Evolutionary conservation across 1,284 basidiomycete genomes (phyloP).

Genomic region (Apiotrichum porosum): DNA sequence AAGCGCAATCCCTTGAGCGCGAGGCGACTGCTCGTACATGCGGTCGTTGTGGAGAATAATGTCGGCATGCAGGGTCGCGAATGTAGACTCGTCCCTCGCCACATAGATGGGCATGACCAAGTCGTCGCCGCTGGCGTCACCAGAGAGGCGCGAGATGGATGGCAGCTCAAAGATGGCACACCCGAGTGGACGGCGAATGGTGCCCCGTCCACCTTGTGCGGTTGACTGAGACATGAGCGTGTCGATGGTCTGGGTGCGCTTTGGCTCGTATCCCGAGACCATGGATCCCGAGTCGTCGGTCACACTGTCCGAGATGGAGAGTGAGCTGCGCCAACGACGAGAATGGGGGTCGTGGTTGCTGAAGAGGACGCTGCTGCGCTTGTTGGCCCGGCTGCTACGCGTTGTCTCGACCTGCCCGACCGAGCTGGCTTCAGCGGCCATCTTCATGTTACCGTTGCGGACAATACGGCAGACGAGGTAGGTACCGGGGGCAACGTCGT

Average conservation of each 20-base stretch:
- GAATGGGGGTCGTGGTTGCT: not conserved
- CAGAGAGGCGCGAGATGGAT: slow-evolving; percentile 58
- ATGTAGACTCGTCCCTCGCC: slow-evolving; percentile 75
- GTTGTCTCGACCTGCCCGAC: slow-evolving; percentile 31
- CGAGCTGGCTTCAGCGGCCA: slow-evolving; percentile 58
- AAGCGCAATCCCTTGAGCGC: slow-evolving; percentile 80
- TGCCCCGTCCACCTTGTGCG: slow-evolving; percentile 19
- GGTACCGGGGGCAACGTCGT: slow-evolving; percentile 77
- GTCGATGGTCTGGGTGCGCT: slow-evolving; percentile 28
- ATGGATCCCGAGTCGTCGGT: slow-evolving; percentile 45
- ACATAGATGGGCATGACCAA: slow-evolving; percentile 84
- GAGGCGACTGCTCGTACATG: slow-evolving; percentile 77
- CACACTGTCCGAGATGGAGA: slow-evolving; percentile 25
- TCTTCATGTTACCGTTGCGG: slow-evolving; percentile 78
- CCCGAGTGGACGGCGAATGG: slow-evolving; percentile 80
- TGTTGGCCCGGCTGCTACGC: slow-evolving; percentile 2
- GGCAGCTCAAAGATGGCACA: slow-evolving; percentile 86
- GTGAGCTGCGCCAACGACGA: slow-evolving; percentile 17
- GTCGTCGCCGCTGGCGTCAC: slow-evolving; percentile 56
- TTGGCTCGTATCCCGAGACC: slow-evolving; percentile 36
- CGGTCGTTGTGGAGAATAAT: slow-evolving; percentile 75
- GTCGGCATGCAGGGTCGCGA: slow-evolving; percentile 91
- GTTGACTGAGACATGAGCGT: slow-evolving; percentile 16
- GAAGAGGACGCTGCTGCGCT: slow-evolving; percentile 12
- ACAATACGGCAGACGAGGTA: slow-evolving; percentile 88